Conservation (phyloP, 208 protist genomes). For the Leishmania major region DNA sequence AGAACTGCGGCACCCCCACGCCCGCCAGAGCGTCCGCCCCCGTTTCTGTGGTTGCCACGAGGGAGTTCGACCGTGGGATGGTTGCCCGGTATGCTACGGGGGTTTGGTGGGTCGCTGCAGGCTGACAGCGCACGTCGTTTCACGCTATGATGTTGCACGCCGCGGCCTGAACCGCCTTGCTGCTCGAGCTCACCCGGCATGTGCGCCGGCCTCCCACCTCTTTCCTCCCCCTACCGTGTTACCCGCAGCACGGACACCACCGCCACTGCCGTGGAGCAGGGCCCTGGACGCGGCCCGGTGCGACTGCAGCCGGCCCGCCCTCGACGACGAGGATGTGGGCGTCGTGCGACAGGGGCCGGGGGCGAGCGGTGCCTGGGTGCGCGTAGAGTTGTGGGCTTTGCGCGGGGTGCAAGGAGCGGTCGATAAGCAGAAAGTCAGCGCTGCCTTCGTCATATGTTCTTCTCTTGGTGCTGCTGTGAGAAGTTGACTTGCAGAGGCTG, state of each 20-base stretch:
- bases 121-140: neutral
- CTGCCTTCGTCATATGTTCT: no score
- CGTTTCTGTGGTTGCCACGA: neutral
- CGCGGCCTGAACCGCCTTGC: neutral
- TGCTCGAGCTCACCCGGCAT: neutral
- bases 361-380: no score
- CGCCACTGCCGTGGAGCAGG: neutral
- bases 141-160: neutral
- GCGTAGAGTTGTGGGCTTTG: no score
- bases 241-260: neutral
- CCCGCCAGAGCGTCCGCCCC: neutral
- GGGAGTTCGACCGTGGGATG: neutral
- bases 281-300: no score
- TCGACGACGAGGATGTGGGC: neutral
- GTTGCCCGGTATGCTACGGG: neutral
- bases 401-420: no score
- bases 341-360: neutral
- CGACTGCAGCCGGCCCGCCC: no score
- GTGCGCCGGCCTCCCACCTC: neutral
- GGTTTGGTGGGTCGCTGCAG: neutral
- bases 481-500: no score
- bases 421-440: no score
- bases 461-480: no score
- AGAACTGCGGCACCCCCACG: neutral
- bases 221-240: constrained; percentile 7